These are phyloP conservation scores for Fusarium sp. DNA, from an alignment of 2,329 filamentous ascomycete species.

Conservation along the genomic window DNA sequence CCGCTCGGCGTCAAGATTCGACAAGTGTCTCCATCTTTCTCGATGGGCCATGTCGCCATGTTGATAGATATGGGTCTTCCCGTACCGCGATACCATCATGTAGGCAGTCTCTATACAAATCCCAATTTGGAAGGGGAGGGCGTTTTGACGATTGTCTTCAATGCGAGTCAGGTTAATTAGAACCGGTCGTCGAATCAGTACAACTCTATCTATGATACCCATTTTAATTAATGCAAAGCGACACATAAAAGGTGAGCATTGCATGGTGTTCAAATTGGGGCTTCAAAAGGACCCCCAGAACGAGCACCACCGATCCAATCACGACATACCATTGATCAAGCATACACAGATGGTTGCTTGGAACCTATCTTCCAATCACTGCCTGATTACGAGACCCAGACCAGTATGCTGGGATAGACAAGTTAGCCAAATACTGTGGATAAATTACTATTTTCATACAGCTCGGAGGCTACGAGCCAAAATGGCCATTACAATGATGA, in stretches of 20 bases:
- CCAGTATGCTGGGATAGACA: background rate
- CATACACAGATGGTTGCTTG: background rate
- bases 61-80: constrained; percentile 21
- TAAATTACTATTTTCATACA: background rate
- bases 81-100: constrained; percentile 16
- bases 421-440: background rate
- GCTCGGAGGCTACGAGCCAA: background rate
- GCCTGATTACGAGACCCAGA: background rate
- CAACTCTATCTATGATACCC: background rate
- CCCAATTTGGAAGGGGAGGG: background rate
- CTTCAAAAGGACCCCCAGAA: background rate
- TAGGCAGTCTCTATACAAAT: constrained; percentile 11
- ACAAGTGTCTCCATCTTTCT: constrained; percentile 37
- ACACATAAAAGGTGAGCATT: background rate
- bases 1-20: constrained; percentile 37
- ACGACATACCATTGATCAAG: constrained; percentile 1
- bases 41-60: constrained; percentile 41
- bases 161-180: background rate
- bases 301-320: constrained; percentile 2
- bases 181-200: background rate
- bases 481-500: constrained; percentile 9
- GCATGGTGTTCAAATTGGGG: background rate
- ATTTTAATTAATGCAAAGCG: background rate
- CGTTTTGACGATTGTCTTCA: background rate
- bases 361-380: background rate